These are phyloP conservation scores for Rubroshorea leprosula DNA, from an alignment of 345 rosid species.

Conservation along the genomic window DNA sequence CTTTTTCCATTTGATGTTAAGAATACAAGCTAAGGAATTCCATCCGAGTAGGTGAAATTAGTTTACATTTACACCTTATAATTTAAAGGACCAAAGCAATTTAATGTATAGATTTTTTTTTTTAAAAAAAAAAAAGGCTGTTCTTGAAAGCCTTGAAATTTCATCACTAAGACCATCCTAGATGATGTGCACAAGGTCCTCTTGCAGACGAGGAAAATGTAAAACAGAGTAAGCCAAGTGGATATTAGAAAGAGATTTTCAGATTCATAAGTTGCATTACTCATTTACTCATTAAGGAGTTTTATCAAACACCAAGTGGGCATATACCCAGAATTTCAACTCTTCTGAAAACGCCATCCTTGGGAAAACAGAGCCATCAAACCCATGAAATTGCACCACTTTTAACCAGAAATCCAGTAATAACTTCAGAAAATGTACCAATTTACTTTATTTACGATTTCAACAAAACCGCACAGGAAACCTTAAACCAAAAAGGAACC, in stretches of 20 bases:
- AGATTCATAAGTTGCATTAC: neutral
- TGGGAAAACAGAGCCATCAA: neutral
- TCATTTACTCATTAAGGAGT: no score
- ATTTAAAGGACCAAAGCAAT: no score
- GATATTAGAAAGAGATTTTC: neutral
- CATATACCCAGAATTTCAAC: neutral
- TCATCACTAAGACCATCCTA: no score
- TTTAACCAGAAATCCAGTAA: neutral
- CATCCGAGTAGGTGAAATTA: neutral
- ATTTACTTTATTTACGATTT: neutral
- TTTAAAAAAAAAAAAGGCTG: neutral
- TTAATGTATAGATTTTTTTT: no score
- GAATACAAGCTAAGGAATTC: neutral
- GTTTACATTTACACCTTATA: no score
- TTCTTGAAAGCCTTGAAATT: no score
- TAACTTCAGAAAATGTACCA: neutral
- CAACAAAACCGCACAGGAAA: neutral
- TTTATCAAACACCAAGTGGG: conserved; percentile 7
- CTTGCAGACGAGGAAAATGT: no score
- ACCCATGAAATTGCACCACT: neutral
- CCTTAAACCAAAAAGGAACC: neutral
- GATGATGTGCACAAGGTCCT: no score
- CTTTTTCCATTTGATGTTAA: neutral
- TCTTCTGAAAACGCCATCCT: neutral
- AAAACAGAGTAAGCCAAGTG: neutral